Evolutionary conservation across 2,329 filamentous ascomycete genomes (phyloP), one percentile per base, ranked within the genome.

Genomic region (Pyricularia sp.): DNA sequence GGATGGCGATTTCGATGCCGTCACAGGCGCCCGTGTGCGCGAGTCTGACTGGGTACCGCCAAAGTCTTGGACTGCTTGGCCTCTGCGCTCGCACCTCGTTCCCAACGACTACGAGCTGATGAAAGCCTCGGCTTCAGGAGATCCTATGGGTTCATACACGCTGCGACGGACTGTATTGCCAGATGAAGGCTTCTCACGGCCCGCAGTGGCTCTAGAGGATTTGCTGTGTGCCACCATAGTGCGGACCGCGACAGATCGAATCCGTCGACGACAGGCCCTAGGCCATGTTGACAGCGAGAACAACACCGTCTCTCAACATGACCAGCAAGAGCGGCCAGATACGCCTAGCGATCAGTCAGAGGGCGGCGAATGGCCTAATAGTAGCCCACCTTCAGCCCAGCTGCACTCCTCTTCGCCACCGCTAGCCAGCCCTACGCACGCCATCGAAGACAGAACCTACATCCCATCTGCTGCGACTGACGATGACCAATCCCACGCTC

Each of bases 61-160:
- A 0, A 86, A 85, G 70, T 72, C 76, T 4, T 97, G 94, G 94
- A 92, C 92, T 23, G 91, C 93, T 0, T 97, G 94, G 94, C 94
- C 94, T 4, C 77, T 96, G 74, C 83, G 83, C 25, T 81, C 85
- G 4, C 79, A 82, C 9, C 79, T 84, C 30, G 88, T 95, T 9
- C 92, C 91, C 1, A 79, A 81, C 20, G 81, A 83, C 17, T 80
- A 91, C 70, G 76, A 81, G 67, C 82, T 81, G 72, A 80, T 30
- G 36, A 28, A 28, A 20, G 17, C 25, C 30, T 55, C 77, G 70
- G 75, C 76, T 70, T 76, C 76, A 9, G 73, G 78, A 9, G 82
- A 86, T 66, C 79, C 81, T 7, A 79, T 85, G 68, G 84, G 86
- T 33, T 75, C 73, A 14, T 87, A 83, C 74, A 88, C 83, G 0